Evolutionary conservation across 345 rosid species (phyloP), one percentile per base, ranked within the genome.

Genomic region (Hypericum perforatum): DNA sequence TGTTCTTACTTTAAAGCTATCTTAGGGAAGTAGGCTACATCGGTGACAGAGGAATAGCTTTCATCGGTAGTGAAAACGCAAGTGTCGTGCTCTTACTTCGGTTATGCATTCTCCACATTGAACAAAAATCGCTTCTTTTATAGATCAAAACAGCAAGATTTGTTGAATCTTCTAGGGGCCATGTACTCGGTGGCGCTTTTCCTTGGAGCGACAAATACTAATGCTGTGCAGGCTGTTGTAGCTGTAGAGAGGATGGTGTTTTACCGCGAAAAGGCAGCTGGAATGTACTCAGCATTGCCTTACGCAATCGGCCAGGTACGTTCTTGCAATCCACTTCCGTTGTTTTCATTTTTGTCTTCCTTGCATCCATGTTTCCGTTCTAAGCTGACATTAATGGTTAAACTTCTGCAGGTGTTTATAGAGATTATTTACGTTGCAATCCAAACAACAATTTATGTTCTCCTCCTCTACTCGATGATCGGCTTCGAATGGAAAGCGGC

Each of bases 391-490:
- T 46, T 44, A 57, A 16, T 11, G 8, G 42, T 9, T 11, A 15
- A 53, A 45, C 44, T 57, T 50, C 37, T 62, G 59, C 74, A 89
- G 95, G 97, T 85, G 58, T 75, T 81, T 0, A 70, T 85, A 32
- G 91, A 89, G 72, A 58, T 64, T 4, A 63, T 82, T 40, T 89
- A 85, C 48, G 79, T 78, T 48, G 64, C 63, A 3, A 10, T 76
- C 49, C 97, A 85, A 80, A 65, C 81, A 3, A 6, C 59, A 36
- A 15, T 81, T 4, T 89, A 85, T 43, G 10, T 70, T 12, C 52
- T 85, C 45, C 55, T 89, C 49, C 85, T 89, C 0, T 89, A 75
- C 75, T 55, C 86, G 7, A 85, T 82, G 95, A 85, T 89, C 22
- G 84, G 83, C 44, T 89, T 81, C 9, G 72, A 82, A 47, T 85